Percentiles rank a stretch among this genome's conserved stretches.
These are phyloP conservation scores for Megacollybia marginata DNA, from an alignment of 768 basidiomycete genomes.

Conservation along the genomic window DNA sequence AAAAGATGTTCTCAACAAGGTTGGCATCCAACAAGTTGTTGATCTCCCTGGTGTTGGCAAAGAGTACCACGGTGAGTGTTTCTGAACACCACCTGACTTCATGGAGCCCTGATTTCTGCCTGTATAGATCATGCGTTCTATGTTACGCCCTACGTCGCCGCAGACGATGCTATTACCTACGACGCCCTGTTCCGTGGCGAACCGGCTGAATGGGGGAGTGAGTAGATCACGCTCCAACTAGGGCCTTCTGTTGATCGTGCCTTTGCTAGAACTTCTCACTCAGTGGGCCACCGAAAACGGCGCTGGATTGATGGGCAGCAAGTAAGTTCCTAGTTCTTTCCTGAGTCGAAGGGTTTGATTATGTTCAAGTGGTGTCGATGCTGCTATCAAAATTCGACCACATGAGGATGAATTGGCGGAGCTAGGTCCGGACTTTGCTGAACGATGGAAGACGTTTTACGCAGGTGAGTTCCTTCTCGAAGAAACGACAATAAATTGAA, in stretches of 20 bases:
- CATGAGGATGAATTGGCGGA: slow-evolving; percentile 22
- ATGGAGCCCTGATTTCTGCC: background rate
- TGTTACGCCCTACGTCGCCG: slow-evolving; percentile 18
- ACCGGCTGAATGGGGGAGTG: slow-evolving; percentile 17
- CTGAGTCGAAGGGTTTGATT: background rate
- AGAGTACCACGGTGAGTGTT: slow-evolving; percentile 26
- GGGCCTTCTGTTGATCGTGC: background rate
- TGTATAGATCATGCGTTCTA: slow-evolving; percentile 21
- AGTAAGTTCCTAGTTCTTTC: slow-evolving; percentile 15
- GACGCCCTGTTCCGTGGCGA: slow-evolving; percentile 24
- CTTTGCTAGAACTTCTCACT: slow-evolving; percentile 18
- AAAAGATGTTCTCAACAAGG: slow-evolving; percentile 21
- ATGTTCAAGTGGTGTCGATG: slow-evolving; percentile 24
- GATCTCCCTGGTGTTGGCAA: slow-evolving; percentile 51
- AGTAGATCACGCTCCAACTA: slow-evolving; percentile 6
- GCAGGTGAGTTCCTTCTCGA: slow-evolving; percentile 7
- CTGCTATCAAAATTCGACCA: slow-evolving; percentile 32
- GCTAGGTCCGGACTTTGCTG: slow-evolving; percentile 29
- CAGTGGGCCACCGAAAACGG: slow-evolving; percentile 21
- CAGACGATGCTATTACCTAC: slow-evolving; percentile 22
- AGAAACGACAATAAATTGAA: no score
- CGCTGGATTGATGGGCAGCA: slow-evolving; percentile 27
- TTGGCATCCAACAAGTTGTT: slow-evolving; percentile 29
- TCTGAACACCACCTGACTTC: background rate
- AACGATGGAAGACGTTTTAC: slow-evolving; percentile 27